phyloP scores from a whole-genome alignment of 179 eudicot genomes.

The Dionaea muscipula region DNA sequence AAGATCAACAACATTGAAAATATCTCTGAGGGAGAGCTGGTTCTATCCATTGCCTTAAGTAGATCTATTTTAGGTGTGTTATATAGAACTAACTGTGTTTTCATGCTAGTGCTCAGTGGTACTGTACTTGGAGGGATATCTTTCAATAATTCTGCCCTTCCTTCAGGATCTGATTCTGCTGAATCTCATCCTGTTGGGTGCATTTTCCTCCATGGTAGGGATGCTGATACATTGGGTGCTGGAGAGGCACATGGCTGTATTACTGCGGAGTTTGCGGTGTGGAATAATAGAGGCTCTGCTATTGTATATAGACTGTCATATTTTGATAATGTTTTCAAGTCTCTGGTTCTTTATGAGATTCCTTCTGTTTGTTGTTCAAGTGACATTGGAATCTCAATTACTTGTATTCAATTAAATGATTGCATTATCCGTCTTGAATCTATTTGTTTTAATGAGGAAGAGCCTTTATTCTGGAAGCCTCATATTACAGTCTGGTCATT shows the following conservation, averaged over 20 bases:
- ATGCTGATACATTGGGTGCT: slow-evolving; percentile 12
- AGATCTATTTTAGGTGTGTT: slow-evolving; percentile 53
- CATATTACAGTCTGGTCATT: slow-evolving; percentile 57
- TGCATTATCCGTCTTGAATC: slow-evolving; percentile 62
- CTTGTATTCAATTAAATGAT: slow-evolving; percentile 34
- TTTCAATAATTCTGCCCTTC: slow-evolving; percentile 30
- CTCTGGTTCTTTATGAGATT: slow-evolving; percentile 26
- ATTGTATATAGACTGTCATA: slow-evolving; percentile 45
- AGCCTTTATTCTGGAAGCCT: slow-evolving; percentile 68
- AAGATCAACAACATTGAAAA: slow-evolving; percentile 22
- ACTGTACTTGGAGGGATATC: slow-evolving; percentile 52
- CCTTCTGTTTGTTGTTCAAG: slow-evolving; percentile 43
- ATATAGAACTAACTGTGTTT: slow-evolving; percentile 45
- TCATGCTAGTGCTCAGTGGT: slow-evolving; percentile 37
- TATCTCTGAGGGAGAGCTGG: slow-evolving; percentile 35
- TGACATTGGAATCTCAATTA: slow-evolving; percentile 28
- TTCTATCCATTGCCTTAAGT: slow-evolving; percentile 38
- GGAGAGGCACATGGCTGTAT: slow-evolving; percentile 17
- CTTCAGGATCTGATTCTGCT: slow-evolving; percentile 21
- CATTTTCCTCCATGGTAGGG: slow-evolving; percentile 40
- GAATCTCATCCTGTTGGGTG: slow-evolving; percentile 46
- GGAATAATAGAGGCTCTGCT: slow-evolving; percentile 64
- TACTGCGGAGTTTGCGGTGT: slow-evolving; percentile 37
- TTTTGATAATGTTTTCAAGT: slow-evolving; percentile 36
- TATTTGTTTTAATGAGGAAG: slow-evolving; percentile 38